Conservation (phyloP, 2,329 filamentous ascomycete species). For the Chaetomiaceae sp. region DNA sequence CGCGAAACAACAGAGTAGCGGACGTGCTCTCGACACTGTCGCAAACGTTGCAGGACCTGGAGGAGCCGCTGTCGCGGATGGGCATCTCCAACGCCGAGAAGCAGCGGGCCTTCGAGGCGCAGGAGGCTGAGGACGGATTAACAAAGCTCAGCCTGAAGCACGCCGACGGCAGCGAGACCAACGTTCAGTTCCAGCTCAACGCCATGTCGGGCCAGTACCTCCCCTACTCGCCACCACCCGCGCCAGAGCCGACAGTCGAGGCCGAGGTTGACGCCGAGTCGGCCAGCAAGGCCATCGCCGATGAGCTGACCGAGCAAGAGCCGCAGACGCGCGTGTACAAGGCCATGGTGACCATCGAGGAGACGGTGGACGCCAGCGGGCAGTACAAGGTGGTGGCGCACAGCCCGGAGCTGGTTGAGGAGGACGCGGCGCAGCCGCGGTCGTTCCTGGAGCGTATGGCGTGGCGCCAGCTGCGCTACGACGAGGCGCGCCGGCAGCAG, state of each 20-base stretch:
- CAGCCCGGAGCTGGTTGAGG: slow-evolving; percentile 51
- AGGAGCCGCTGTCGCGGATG: slow-evolving; percentile 50
- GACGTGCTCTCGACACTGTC: slow-evolving; percentile 64
- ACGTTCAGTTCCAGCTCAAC: slow-evolving; percentile 61
- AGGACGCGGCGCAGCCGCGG: slow-evolving; percentile 38
- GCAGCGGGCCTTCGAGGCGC: slow-evolving; percentile 28
- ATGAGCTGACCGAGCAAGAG: slow-evolving; percentile 33
- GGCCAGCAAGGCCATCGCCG: slow-evolving; percentile 21
- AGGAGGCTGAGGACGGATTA: slow-evolving; percentile 41
- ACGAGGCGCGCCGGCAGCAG: slow-evolving; percentile 45
- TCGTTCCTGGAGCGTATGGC: slow-evolving; percentile 67
- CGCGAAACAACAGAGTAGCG: slow-evolving; percentile 45
- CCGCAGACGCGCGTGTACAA: slow-evolving; percentile 53
- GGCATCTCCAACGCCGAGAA: slow-evolving; percentile 35
- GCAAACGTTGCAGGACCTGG: slow-evolving; percentile 52
- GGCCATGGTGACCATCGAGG: slow-evolving; percentile 61
- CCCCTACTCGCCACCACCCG: slow-evolving; percentile 80
- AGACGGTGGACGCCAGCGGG: slow-evolving; percentile 54
- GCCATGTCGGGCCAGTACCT: slow-evolving; percentile 63
- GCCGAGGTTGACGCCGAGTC: slow-evolving; percentile 26
- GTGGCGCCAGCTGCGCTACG: slow-evolving; percentile 54
- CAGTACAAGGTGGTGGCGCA: slow-evolving; percentile 56
- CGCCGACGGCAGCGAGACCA: slow-evolving; percentile 51
- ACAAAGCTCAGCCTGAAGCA: slow-evolving; percentile 48
- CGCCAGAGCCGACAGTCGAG: slow-evolving; percentile 53